Percentiles rank a stretch among this genome's conserved stretches.
These are phyloP conservation scores for Globisporangium barbulae DNA, from an alignment of 352 stramenopile genomes.

Conservation along the genomic window DNA sequence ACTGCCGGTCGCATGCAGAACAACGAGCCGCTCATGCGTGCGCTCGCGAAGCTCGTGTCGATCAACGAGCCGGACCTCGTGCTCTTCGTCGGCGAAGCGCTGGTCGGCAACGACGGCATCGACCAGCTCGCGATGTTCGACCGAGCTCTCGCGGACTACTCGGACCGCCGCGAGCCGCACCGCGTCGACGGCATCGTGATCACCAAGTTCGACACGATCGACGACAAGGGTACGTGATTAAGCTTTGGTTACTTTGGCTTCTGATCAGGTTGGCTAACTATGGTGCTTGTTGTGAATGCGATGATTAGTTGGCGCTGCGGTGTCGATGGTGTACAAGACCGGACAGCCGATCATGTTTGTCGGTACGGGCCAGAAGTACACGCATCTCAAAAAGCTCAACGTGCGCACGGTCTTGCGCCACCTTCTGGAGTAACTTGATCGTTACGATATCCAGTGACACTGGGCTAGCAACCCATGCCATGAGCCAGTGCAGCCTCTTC, in stretches of 20 bases:
- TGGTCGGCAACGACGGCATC: constrained; percentile 99
- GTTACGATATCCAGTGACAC: neutral
- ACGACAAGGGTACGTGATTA: constrained; percentile 90
- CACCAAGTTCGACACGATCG: constrained; percentile 99
- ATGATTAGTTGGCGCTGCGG: constrained; percentile 92
- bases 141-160: constrained; percentile 87
- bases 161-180: constrained; percentile 80
- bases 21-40: constrained; percentile 98
- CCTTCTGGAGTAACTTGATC: constrained; percentile 81
- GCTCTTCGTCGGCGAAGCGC: constrained; percentile 98
- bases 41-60: constrained; percentile 95
- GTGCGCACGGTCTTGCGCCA: constrained; percentile 94
- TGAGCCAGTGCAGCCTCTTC: neutral
- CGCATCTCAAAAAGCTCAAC: constrained; percentile 98
- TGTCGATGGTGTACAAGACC: constrained; percentile 99
- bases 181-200: constrained; percentile 98
- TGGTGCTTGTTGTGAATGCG: neutral
- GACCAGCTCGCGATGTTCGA: constrained; percentile 97
- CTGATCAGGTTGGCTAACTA: neutral
- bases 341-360: constrained; percentile 99
- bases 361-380: constrained; percentile 99
- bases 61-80: constrained; percentile 97
- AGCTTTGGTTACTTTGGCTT: constrained; percentile 6
- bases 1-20: constrained; percentile 99
- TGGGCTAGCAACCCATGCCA: neutral